Percentiles rank a stretch among this genome's conserved stretches.
phyloP scores from a whole-genome alignment of 805 yeast species.

The Starmerella powellii region DNA sequence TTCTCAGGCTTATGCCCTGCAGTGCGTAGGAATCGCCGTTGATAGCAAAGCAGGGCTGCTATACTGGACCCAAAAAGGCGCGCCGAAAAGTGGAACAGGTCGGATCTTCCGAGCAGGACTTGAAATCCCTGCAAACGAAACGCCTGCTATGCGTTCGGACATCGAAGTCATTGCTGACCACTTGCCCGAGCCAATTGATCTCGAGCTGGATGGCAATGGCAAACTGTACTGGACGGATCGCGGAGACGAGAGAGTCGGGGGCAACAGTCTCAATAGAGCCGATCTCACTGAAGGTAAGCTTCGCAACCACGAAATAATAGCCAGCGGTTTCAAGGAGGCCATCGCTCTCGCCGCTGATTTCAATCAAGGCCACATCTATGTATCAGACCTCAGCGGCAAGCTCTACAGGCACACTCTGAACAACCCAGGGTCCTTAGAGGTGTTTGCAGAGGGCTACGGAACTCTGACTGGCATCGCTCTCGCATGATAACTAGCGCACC shows the following conservation, averaged over 20 bases:
- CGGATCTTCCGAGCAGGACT: neutral
- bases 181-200: conserved; percentile 3
- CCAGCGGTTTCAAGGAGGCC: neutral
- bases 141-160: neutral
- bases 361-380: neutral
- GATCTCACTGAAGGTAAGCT: neutral
- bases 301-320: neutral
- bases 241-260: neutral
- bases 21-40: conserved; percentile 1
- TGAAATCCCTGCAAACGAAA: neutral
- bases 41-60: neutral
- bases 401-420: neutral
- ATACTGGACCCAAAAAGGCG: conserved; percentile 1
- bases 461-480: no score
- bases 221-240: conserved; percentile 1
- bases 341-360: neutral
- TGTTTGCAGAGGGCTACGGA: no score
- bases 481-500: no score
- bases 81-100: neutral
- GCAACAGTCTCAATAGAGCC: neutral
- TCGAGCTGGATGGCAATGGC: neutral
- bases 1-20: neutral
- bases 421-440: no score
- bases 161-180: neutral
- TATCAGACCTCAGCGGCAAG: neutral